Evolutionary conservation across 2,329 filamentous ascomycete species (phyloP).

Genomic region (Penicillium carneum): DNA sequence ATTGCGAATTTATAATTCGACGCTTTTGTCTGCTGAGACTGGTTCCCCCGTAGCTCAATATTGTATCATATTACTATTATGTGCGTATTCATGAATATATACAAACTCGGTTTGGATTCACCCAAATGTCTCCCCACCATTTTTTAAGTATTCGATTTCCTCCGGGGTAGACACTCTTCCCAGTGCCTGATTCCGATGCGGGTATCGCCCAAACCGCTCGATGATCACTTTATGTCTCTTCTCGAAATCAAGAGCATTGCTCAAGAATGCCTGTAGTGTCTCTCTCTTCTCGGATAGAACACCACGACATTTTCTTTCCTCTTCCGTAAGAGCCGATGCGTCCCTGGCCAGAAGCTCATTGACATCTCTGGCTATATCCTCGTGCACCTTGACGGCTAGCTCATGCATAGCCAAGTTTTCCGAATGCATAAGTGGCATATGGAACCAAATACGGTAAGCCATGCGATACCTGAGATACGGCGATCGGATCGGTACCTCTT

Average conservation of each 20-base stretch:
- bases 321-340: conserved; percentile 17
- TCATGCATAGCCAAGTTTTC: conserved; percentile 33
- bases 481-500: conserved; percentile 38
- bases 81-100: background rate
- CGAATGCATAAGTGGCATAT: conserved; percentile 67
- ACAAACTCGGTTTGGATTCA: background rate
- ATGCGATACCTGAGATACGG: conserved; percentile 46
- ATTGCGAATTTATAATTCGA: background rate
- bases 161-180: conserved; percentile 32
- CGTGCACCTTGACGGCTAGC: conserved; percentile 26
- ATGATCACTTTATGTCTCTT: conserved; percentile 37
- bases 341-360: conserved; percentile 25
- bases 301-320: conserved; percentile 28
- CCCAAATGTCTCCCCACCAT: conserved; percentile 35
- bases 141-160: conserved; percentile 34
- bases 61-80: background rate
- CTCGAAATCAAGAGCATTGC: conserved; percentile 28
- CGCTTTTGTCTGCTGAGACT: background rate
- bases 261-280: conserved; percentile 21
- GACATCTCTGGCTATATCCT: conserved; percentile 30
- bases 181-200: conserved; percentile 36
- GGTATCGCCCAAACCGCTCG: conserved; percentile 38
- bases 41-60: background rate
- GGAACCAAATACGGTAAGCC: conserved; percentile 63
- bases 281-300: conserved; percentile 24